Evolutionary conservation across 495 filamentous ascomycete genomes (phyloP).

Genomic region (Melanomma pulvis-pyrius): DNA sequence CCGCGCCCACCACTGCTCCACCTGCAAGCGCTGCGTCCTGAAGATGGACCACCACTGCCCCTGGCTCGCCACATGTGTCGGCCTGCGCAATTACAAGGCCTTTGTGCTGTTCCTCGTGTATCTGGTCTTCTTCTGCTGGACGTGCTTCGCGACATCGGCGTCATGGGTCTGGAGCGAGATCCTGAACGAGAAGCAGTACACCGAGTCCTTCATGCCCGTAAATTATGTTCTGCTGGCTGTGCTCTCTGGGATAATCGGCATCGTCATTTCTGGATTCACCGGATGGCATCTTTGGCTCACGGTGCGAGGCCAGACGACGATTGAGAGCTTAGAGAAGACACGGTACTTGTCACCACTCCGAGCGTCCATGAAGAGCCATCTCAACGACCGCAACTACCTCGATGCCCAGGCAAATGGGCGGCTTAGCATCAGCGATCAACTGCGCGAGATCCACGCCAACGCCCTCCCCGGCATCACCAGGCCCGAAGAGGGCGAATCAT

Average conservation of each 20-base stretch:
- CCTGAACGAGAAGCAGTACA: slow-evolving; percentile 60
- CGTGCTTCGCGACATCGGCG: slow-evolving; percentile 71
- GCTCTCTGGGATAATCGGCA: slow-evolving; percentile 83
- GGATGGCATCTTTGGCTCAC: slow-evolving; percentile 90
- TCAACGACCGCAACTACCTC: slow-evolving; percentile 48
- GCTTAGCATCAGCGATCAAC: slow-evolving; percentile 71
- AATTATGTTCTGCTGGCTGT: slow-evolving; percentile 88
- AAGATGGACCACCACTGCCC: slow-evolving; percentile 99
- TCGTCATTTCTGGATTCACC: slow-evolving; percentile 88
- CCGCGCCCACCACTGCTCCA: slow-evolving; percentile 93
- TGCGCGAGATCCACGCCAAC: slow-evolving; percentile 80
- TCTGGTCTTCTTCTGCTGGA: slow-evolving; percentile 80
- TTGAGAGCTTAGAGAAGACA: slow-evolving; percentile 92
- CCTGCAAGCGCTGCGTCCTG: slow-evolving; percentile 87
- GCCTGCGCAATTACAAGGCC: slow-evolving; percentile 90
- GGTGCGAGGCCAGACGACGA: slow-evolving; percentile 79
- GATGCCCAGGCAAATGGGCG: slow-evolving; percentile 54
- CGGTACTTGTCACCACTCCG: slow-evolving; percentile 82
- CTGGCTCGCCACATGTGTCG: slow-evolving; percentile 95
- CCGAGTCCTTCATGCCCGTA: slow-evolving; percentile 77
- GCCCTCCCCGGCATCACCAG: slow-evolving; percentile 77
- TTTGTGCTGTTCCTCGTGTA: slow-evolving; percentile 95
- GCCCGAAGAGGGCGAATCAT: slow-evolving; percentile 76
- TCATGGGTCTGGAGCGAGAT: slow-evolving; percentile 83
- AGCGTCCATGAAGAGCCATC: slow-evolving; percentile 62